Conservation (phyloP, 169 alveolate species). For the Amoebophrya sp. region DNA sequence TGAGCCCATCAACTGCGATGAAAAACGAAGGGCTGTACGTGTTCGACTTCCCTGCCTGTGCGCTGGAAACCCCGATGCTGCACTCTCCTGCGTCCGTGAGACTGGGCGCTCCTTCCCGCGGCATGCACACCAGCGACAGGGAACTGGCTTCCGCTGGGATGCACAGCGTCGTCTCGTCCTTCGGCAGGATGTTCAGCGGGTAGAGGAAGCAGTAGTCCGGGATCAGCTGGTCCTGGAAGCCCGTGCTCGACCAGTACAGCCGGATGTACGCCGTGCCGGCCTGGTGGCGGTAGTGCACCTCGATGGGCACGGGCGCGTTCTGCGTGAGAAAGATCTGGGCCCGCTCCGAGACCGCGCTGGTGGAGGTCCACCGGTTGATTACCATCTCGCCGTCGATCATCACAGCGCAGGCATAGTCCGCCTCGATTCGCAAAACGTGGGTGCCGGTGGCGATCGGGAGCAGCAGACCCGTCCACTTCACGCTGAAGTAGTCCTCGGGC, state of each 20-base stretch:
- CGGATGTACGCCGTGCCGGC: constrained; percentile 6
- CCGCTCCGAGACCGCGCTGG: background rate
- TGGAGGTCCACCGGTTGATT: background rate
- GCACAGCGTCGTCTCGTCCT: constrained; percentile 2
- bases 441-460: constrained; percentile 19
- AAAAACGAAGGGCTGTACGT: no score
- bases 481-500: constrained; percentile 10
- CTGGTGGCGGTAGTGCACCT: constrained; percentile 9
- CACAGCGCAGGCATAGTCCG: constrained; percentile 8
- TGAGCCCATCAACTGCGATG: no score
- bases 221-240: constrained; percentile 13
- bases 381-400: constrained; percentile 13
- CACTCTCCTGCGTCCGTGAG: background rate
- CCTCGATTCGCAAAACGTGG: constrained; percentile 9
- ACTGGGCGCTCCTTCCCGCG: background rate
- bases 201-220: constrained; percentile 5
- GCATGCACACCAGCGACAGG: background rate
- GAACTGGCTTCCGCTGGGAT: background rate
- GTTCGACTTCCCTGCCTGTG: background rate
- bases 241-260: constrained; percentile 14
- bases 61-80: background rate
- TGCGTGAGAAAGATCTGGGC: background rate
- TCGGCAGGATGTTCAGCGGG: constrained; percentile 8
- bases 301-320: constrained; percentile 19
- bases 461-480: constrained; percentile 6